These are phyloP conservation scores for Calonectria pseudoreteaudii DNA, from an alignment of 2,329 filamentous ascomycete species.

Conservation along the genomic window DNA sequence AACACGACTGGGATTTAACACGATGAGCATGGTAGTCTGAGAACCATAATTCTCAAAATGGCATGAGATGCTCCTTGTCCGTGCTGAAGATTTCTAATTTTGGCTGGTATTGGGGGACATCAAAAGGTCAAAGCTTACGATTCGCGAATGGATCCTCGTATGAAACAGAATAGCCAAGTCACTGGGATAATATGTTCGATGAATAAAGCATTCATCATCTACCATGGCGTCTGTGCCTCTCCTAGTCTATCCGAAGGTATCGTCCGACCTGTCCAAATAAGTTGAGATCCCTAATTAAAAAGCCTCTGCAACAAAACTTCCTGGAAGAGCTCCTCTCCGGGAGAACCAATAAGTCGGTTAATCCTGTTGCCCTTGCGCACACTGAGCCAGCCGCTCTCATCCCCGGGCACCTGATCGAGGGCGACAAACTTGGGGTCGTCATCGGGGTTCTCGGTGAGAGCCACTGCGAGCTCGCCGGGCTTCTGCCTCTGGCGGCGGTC, in stretches of 20 bases:
- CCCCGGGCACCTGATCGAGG: slow-evolving; percentile 70
- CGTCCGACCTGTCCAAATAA: background rate
- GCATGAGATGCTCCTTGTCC: background rate
- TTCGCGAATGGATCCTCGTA: background rate
- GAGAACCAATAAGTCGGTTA: slow-evolving; percentile 76
- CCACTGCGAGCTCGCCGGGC: slow-evolving; percentile 56
- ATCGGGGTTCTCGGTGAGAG: slow-evolving; percentile 55
- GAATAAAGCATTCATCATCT: background rate
- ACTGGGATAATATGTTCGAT: background rate
- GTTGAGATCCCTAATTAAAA: slow-evolving; percentile 58
- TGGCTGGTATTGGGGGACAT: background rate
- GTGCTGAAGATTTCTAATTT: background rate
- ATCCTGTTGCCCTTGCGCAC: slow-evolving; percentile 81
- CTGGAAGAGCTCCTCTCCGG: slow-evolving; percentile 76
- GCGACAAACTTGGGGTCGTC: slow-evolving; percentile 54
- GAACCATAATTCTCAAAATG: background rate
- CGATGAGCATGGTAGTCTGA: background rate
- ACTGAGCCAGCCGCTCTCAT: slow-evolving; percentile 83
- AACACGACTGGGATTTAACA: background rate
- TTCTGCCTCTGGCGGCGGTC: slow-evolving; percentile 76
- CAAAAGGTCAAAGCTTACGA: background rate
- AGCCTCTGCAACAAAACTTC: slow-evolving; percentile 73
- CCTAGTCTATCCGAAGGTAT: background rate
- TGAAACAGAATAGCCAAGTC: background rate
- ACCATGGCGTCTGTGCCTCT: background rate